phyloP scores from a whole-genome alignment of 768 basidiomycete genomes.

The Clathrus columnatus region DNA sequence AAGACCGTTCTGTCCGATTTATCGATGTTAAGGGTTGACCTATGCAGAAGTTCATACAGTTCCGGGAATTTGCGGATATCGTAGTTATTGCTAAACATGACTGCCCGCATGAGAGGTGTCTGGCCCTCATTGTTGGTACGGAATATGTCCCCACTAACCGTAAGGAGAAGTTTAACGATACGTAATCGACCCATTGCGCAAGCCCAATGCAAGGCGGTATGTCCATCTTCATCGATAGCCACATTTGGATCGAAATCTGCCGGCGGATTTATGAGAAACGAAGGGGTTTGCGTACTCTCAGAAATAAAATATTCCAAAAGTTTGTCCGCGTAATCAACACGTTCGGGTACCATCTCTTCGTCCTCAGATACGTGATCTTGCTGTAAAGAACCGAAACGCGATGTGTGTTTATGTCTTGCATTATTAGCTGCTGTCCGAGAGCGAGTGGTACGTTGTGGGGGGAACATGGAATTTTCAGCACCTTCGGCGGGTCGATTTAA shows the following conservation, averaged over 20 bases:
- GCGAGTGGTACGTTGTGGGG: constrained; percentile 4
- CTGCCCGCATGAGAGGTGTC: constrained; percentile 94
- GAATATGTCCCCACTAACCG: constrained; percentile 94
- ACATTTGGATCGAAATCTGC: constrained; percentile 91
- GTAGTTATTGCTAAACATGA: constrained; percentile 99
- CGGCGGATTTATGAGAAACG: constrained; percentile 79
- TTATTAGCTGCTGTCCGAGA: constrained; percentile 4
- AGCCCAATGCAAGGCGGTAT: constrained; percentile 96
- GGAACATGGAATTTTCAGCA: constrained; percentile 14
- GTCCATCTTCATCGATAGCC: constrained; percentile 96
- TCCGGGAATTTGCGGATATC: constrained; percentile 99
- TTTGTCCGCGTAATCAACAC: constrained; percentile 70
- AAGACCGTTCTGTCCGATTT: constrained; percentile 85
- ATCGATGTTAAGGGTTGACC: constrained; percentile 98
- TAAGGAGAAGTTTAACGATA: constrained; percentile 87
- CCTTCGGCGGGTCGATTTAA: constrained; percentile 37
- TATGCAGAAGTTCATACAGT: constrained; percentile 90
- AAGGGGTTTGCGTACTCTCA: constrained; percentile 86
- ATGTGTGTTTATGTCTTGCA: neutral
- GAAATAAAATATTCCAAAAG: constrained; percentile 99
- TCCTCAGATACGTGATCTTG: neutral
- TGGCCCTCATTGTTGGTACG: constrained; percentile 94
- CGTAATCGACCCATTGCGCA: constrained; percentile 98
- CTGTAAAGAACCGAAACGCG: neutral
- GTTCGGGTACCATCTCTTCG: neutral